Base-by-base conservation (phyloP, 2,329 filamentous ascomycete species). In the Gaeumannomyces sp. region DNA sequence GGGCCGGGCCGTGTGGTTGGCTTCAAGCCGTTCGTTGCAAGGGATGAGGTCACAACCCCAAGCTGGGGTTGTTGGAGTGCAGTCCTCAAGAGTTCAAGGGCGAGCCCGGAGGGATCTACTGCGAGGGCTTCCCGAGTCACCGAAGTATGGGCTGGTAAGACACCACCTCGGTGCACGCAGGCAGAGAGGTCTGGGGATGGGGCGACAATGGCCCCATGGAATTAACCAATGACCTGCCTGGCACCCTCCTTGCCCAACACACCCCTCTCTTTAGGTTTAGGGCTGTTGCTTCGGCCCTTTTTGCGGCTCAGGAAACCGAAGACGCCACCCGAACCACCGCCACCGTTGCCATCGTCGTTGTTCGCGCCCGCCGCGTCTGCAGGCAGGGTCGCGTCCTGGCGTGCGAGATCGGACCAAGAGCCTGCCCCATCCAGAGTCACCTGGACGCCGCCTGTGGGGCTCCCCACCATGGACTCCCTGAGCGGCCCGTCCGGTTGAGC, bases 201-300 rank as follows among this genome's bases (percentile, higher is more conserved):
- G 22, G 45, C 45, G 45, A 11, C 8, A 25, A 53, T 22, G 45
- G 19, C 7, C 19, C 56, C 31, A 56, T 59, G 28, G 57, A 38
- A 59, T 79, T 80, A 90, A 71, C 86, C 88, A 73, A 94, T 89
- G 65, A 94, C 85, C 68, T 92, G 89, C 74, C 95, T 84, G 14
- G 95, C 93, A 22, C 95, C 95, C 75, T 98, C 93, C 74, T 98
- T 98, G 65, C 95, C 95, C 66, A 99, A 74, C 10, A 99, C 93
- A 66, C 95, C 95, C 64, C 92, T 86, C 78, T 98, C 93, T 75
- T 92, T 94, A 31, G 93, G 93, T 79, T 97, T 97, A 1, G 95
- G 95, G 74, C 93, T 97, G 76, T 93, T 88, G 64, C 93, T 92
- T 68, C 93, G 84, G 33, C 93, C 92, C 80, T 92, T 97, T 79